Conservation (phyloP, 768 basidiomycete species). For the Neoboletus magnificus region DNA sequence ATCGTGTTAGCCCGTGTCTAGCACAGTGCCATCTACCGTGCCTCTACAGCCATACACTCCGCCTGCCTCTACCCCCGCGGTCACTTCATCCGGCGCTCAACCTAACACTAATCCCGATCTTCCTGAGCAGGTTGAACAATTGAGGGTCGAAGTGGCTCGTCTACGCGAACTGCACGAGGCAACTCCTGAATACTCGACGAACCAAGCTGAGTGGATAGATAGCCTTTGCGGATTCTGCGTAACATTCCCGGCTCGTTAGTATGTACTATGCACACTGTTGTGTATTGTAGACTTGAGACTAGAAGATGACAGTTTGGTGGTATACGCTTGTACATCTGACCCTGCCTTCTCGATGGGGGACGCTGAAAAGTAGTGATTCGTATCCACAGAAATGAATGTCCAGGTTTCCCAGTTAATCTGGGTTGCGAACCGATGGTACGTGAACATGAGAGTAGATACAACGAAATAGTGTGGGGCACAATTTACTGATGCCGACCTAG, state of each 20-base stretch:
- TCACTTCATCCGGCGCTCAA: background rate
- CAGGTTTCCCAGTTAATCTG: no score
- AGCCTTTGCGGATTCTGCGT: background rate
- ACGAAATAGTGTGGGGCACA: no score
- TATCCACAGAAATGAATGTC: background rate
- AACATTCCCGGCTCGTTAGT: no score
- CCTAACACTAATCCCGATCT: background rate
- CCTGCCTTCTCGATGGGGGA: background rate
- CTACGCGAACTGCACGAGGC: background rate
- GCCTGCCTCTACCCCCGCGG: background rate
- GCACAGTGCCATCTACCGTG: background rate
- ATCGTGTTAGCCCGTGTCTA: background rate
- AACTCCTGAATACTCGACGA: background rate
- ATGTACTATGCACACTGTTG: no score
- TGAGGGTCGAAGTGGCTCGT: slow-evolving; percentile 10
- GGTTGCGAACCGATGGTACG: no score
- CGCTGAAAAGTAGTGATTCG: background rate
- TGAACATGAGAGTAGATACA: no score
- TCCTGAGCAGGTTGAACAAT: background rate
- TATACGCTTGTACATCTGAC: background rate
- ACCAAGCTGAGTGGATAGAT: background rate
- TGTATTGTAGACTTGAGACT: no score
- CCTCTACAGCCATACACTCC: background rate
- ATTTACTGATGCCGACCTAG: no score
- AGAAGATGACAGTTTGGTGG: no score